A percentile compares a stretch with the other conserved stretches of the same genome.
Evolutionary conservation across 2,329 filamentous ascomycete species (phyloP).

Genomic region (Malbranchea zuffiana): DNA sequence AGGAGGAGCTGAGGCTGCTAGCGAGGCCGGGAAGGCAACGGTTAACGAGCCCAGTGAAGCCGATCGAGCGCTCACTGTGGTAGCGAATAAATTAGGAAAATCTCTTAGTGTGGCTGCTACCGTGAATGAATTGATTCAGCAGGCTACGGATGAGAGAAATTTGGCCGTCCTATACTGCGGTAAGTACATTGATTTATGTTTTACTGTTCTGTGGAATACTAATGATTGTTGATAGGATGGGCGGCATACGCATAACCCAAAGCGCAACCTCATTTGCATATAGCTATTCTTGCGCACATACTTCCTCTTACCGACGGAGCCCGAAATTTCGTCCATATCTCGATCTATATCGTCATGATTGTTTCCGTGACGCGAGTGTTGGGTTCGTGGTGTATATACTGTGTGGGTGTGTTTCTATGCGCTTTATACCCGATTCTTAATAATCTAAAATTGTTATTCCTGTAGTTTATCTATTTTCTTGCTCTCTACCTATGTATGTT

Average conservation of each 20-base stretch:
- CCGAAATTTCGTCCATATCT: no score
- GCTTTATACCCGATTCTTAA: no score
- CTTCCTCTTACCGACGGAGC: no score
- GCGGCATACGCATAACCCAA: constrained; percentile 38
- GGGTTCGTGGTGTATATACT: no score
- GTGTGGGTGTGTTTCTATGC: no score
- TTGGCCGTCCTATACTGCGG: constrained; percentile 80
- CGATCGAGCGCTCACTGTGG: constrained; percentile 79
- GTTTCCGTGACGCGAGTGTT: no score
- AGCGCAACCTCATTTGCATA: no score
- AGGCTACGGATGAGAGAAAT: constrained; percentile 86
- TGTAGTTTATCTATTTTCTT: no score
- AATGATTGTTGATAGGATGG: constrained; percentile 33
- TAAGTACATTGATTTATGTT: constrained; percentile 31
- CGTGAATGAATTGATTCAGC: constrained; percentile 93
- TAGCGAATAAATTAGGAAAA: constrained; percentile 92
- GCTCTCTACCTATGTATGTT: no score
- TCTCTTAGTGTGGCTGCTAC: constrained; percentile 87
- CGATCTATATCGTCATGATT: no score
- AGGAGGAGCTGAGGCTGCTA: constrained; percentile 29
- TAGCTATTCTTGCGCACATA: no score
- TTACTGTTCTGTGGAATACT: constrained; percentile 1
- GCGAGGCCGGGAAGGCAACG: constrained; percentile 28
- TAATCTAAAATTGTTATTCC: no score
- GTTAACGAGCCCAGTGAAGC: constrained; percentile 63